These are phyloP conservation scores for Pseudogymnoascus sp. DNA, from an alignment of 2,329 filamentous ascomycete species.

Conservation along the genomic window DNA sequence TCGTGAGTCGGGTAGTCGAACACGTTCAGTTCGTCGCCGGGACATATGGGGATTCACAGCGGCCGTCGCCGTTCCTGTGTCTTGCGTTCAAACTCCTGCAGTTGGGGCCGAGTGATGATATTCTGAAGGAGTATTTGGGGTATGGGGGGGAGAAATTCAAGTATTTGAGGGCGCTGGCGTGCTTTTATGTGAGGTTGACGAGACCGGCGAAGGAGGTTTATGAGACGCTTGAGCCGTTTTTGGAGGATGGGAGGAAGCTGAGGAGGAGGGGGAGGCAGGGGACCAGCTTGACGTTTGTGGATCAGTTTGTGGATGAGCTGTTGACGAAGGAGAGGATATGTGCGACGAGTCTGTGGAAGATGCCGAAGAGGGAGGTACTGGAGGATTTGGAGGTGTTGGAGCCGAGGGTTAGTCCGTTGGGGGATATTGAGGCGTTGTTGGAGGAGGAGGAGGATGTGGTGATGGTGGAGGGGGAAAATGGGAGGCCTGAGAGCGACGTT, in stretches of 20 bases:
- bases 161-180: constrained; percentile 81
- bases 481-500: background rate
- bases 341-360: constrained; percentile 84
- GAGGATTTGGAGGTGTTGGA: constrained; percentile 88
- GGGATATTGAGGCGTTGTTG: constrained; percentile 65
- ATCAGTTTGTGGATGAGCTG: constrained; percentile 90
- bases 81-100: constrained; percentile 91
- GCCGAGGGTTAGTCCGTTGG: constrained; percentile 73
- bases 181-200: constrained; percentile 89
- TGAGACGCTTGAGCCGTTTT: constrained; percentile 66
- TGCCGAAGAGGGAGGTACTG: constrained; percentile 71
- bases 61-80: constrained; percentile 87
- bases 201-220: constrained; percentile 77
- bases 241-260: constrained; percentile 78
- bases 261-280: constrained; percentile 66
- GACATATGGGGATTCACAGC: constrained; percentile 75
- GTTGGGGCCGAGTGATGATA: constrained; percentile 68
- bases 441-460: constrained; percentile 48
- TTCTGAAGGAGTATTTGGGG: constrained; percentile 71
- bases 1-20: constrained; percentile 84
- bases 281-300: constrained; percentile 70
- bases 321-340: constrained; percentile 84
- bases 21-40: constrained; percentile 77
- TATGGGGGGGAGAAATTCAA: constrained; percentile 70
- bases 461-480: constrained; percentile 21